phyloP scores from a whole-genome alignment of 1,284 basidiomycete species.

The Boletellus deceptivus region DNA sequence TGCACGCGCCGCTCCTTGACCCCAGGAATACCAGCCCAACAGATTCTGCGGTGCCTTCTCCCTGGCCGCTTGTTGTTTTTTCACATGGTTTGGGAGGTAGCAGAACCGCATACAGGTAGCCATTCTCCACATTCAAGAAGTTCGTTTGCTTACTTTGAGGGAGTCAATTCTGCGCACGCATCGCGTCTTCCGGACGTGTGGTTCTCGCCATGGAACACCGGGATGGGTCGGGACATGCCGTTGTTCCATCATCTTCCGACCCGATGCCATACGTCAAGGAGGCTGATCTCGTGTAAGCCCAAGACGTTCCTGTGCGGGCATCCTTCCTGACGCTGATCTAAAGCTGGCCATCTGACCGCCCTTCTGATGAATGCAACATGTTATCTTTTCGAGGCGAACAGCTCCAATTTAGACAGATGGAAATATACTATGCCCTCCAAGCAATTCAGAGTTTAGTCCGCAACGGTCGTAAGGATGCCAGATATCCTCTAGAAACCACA shows the following conservation, averaged over 20 bases:
- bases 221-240: constrained; percentile 66
- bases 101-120: constrained; percentile 66
- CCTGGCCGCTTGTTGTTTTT: constrained; percentile 76
- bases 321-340: not conserved
- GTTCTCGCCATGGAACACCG: constrained; percentile 77
- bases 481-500: constrained; percentile 30
- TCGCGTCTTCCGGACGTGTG: constrained; percentile 74
- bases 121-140: not conserved
- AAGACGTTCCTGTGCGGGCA: not conserved
- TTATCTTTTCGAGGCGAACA: constrained; percentile 61
- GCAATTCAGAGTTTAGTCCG: constrained; percentile 42
- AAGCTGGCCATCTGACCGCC: constrained; percentile 29
- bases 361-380: constrained; percentile 25
- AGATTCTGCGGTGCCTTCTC: constrained; percentile 20
- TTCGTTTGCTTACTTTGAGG: constrained; percentile 5
- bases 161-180: constrained; percentile 65
- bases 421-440: constrained; percentile 60
- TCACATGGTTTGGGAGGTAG: constrained; percentile 81
- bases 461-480: constrained; percentile 28
- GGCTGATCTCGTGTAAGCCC: constrained; percentile 48
- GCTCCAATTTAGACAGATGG: constrained; percentile 60
- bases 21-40: constrained; percentile 25
- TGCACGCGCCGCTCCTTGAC: constrained; percentile 52
- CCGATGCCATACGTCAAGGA: constrained; percentile 46
- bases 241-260: constrained; percentile 34